Conservation (phyloP, 768 basidiomycete genomes). For the Pulveroboletus sp. region DNA sequence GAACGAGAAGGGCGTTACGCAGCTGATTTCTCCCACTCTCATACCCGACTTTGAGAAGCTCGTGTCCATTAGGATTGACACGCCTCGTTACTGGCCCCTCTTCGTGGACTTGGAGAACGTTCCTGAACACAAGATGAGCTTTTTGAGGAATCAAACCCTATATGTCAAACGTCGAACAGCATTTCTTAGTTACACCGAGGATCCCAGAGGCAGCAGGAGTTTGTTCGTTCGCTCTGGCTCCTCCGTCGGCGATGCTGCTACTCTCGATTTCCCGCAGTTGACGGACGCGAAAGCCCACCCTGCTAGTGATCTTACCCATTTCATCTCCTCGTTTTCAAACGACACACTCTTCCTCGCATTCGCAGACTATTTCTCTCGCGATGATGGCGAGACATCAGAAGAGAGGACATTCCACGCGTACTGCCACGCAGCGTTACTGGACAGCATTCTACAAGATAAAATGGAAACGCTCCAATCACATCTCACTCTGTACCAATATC, state of each 20-base stretch:
- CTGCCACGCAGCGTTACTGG: slow-evolving; percentile 72
- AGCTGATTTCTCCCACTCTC: slow-evolving; percentile 88
- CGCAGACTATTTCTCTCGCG: slow-evolving; percentile 71
- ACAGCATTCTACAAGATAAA: slow-evolving; percentile 91
- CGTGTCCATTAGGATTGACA: slow-evolving; percentile 81
- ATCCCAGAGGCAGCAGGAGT: slow-evolving; percentile 89
- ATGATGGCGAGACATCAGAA: slow-evolving; percentile 50
- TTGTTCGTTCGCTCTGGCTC: slow-evolving; percentile 86
- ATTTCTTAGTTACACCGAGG: slow-evolving; percentile 89
- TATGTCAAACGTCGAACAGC: slow-evolving; percentile 91
- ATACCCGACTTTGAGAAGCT: slow-evolving; percentile 85
- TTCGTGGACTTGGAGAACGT: slow-evolving; percentile 72
- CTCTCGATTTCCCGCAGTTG: slow-evolving; percentile 78
- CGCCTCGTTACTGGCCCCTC: slow-evolving; percentile 94
- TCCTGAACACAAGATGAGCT: slow-evolving; percentile 59
- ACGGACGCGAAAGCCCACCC: slow-evolving; percentile 64
- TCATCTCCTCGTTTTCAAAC: slow-evolving; percentile 85
- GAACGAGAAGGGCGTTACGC: slow-evolving; percentile 57
- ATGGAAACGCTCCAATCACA: slow-evolving; percentile 72
- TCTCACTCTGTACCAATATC: slow-evolving; percentile 65
- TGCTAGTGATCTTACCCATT: slow-evolving; percentile 72
- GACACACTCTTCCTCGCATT: slow-evolving; percentile 76
- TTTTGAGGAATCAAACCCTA: slow-evolving; percentile 76
- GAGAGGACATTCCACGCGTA: slow-evolving; percentile 67
- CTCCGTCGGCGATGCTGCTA: slow-evolving; percentile 78